Base-by-base conservation (phyloP, 106 monocot species). In the Dioscorea dumetorum region DNA sequence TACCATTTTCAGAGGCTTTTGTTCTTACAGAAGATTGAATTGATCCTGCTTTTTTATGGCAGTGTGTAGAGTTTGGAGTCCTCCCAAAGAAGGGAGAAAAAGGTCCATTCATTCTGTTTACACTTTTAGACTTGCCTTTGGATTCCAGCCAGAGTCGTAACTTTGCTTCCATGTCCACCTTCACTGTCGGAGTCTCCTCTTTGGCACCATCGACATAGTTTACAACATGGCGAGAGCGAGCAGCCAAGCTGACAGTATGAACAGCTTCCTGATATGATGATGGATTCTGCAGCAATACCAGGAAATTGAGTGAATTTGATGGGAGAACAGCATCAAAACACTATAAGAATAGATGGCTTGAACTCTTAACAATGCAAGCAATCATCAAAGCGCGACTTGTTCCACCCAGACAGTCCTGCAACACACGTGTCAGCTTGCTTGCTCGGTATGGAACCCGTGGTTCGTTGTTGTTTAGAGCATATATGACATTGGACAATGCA, bases 371-470 rank as follows among this genome's bases (percentile, higher is more conserved):
- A 56, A 99, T 83, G 52, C 97, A 99, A 22, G 92, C 97, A 70
- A 99, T 83, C 97, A 99, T 99, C 67, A 99, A 66, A 60, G 97
- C 84, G 0, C 62, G 76, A 66, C 86, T 90, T 0, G 71, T 76
- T 53, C 97, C 89, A 66, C 97, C 97, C 22, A 97, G 77, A 15
- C 92, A 97, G 57, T 97, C 92, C 84, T 97, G 92, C 63, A 97
- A 70, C 75, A 97, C 84, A 61, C 92, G 70, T 1, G 97, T 97
- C 69, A 97, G 59, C 66, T 97, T 97, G 80, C 84, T 97, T 63
- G 88, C 92, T 66, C 92, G 70, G 69, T 92, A 97, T 0, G 97
- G 92, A 68, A 97, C 79, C 48, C 84, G 77, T 49, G 72, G 49
- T 33, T 91, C 84, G 41, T 87, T 92, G 77, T 92, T 89, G 79